Conservation (phyloP, 176 grass and related monocot genomes). For the Rhynchospora tenuis region DNA sequence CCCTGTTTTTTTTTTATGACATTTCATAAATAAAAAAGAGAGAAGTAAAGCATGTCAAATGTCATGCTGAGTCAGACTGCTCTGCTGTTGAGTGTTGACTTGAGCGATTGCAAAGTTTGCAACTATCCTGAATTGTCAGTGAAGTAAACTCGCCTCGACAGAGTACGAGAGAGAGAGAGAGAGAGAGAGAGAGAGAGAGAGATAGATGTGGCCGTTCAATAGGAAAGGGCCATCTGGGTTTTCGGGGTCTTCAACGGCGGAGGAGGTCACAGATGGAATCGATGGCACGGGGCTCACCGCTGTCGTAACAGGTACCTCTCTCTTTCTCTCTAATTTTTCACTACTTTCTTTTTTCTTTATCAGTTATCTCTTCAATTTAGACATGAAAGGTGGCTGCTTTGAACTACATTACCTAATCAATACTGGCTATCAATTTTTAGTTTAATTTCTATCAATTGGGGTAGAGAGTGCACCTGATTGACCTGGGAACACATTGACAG, state of each 20-base stretch:
- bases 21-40: no score
- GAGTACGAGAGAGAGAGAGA: neutral
- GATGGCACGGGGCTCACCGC: conserved; percentile 59
- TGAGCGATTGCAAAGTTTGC: no score
- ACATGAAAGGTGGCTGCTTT: neutral
- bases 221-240: conserved; percentile 70
- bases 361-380: neutral
- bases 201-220: conserved; percentile 47
- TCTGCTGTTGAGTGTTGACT: no score
- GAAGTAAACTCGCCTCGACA: no score
- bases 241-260: conserved; percentile 79
- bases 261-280: conserved; percentile 56
- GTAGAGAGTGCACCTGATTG: neutral
- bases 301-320: conserved; percentile 54
- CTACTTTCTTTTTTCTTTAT: neutral
- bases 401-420: neutral
- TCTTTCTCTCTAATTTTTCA: neutral
- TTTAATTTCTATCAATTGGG: neutral
- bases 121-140: no score
- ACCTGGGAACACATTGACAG: neutral
- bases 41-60: no score
- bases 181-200: neutral
- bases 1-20: no score
- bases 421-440: neutral
- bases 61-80: no score